Evolutionary conservation across 352 stramenopile genomes (phyloP).

Genomic region (Lagenidium sp.): DNA sequence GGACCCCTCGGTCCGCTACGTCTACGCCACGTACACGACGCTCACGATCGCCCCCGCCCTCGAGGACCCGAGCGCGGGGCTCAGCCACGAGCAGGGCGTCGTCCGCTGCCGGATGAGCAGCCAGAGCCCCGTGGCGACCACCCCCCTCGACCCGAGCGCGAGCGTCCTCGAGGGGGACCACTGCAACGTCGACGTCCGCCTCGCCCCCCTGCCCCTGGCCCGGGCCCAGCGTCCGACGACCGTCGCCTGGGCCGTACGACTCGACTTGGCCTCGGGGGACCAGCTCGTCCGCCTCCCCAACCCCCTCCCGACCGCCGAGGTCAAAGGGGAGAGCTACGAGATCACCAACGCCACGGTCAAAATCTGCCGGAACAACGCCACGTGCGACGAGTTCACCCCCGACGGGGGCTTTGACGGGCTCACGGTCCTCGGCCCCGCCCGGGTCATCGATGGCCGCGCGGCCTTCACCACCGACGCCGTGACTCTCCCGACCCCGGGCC

Average conservation of each 20-base stretch:
- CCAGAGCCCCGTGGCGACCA: slow-evolving; percentile 27
- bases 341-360: slow-evolving; percentile 36
- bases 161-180: slow-evolving; percentile 23
- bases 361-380: slow-evolving; percentile 21
- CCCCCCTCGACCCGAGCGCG: slow-evolving; percentile 12
- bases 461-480: slow-evolving; percentile 24
- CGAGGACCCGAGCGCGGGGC: background rate
- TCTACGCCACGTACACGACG: slow-evolving; percentile 37
- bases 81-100: slow-evolving; percentile 5
- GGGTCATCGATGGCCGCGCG: slow-evolving; percentile 20
- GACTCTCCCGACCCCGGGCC: slow-evolving; percentile 19
- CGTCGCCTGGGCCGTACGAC: slow-evolving; percentile 27
- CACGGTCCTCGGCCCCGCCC: slow-evolving; percentile 10
- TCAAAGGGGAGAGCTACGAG: slow-evolving; percentile 29
- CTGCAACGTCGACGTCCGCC: slow-evolving; percentile 32
- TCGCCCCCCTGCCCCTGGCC: slow-evolving; percentile 21
- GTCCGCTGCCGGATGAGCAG: slow-evolving; percentile 36
- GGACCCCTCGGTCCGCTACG: slow-evolving; percentile 29
- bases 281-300: slow-evolving; percentile 35
- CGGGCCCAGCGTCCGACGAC: slow-evolving; percentile 10
- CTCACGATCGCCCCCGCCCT: slow-evolving; percentile 20
- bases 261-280: slow-evolving; percentile 21
- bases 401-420: background rate
- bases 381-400: slow-evolving; percentile 33
- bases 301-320: slow-evolving; percentile 20